These are phyloP conservation scores for Brassica juncea DNA, from an alignment of 345 rosid species.

Conservation along the genomic window DNA sequence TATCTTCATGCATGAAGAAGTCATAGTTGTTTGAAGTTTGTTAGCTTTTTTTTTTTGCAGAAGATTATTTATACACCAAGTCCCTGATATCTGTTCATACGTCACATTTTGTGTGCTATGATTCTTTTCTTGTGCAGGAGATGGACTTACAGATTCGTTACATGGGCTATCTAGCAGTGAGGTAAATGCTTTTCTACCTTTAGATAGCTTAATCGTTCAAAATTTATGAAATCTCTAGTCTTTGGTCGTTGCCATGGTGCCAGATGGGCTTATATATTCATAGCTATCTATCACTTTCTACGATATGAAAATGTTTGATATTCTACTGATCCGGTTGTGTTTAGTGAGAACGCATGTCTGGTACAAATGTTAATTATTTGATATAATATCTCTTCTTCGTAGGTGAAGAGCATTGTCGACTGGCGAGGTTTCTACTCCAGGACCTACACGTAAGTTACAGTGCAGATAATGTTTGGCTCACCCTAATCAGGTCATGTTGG, in stretches of 20 bases:
- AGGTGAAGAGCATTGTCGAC: constrained; percentile 91
- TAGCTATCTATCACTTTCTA: background rate
- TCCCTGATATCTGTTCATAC: constrained; percentile 15
- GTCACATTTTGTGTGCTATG: constrained; percentile 11
- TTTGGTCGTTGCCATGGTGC: background rate
- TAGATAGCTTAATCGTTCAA: background rate
- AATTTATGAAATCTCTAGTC: background rate
- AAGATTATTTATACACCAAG: background rate
- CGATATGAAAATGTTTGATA: background rate
- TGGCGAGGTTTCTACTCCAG: constrained; percentile 88
- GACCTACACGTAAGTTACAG: constrained; percentile 72
- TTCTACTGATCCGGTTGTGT: background rate
- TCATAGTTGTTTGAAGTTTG: background rate
- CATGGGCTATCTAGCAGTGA: constrained; percentile 75
- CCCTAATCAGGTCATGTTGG: background rate
- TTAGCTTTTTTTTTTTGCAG: background rate
- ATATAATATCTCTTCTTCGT: background rate
- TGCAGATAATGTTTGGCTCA: background rate
- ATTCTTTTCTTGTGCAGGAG: constrained; percentile 56
- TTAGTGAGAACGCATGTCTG: constrained; percentile 17
- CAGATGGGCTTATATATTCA: background rate
- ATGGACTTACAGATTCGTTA: constrained; percentile 87
- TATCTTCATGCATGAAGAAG: background rate
- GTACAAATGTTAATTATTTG: constrained; percentile 5
- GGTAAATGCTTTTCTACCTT: constrained; percentile 45